Evolutionary conservation across 2,329 filamentous ascomycete genomes (phyloP), one percentile per base, ranked within the genome.

Genomic region (Neonectria neomacrospora): DNA sequence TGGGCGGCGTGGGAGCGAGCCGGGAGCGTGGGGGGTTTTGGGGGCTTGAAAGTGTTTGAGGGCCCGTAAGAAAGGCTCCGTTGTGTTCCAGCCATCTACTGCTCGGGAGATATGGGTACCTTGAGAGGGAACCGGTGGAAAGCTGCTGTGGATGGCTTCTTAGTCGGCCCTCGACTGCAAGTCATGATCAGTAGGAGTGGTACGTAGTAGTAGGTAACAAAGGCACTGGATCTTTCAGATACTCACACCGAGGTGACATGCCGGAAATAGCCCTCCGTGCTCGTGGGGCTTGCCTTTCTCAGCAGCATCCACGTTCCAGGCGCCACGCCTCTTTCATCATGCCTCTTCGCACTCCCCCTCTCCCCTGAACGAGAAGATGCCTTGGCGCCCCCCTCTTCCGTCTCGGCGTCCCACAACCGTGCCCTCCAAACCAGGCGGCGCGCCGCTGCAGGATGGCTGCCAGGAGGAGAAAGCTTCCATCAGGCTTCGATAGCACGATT

Each of bases 401-500:
- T 51, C 67, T 71, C 65, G 69, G 68, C 57, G 68, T 68, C 53
- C 45, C 51, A 26, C 12, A 30, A 30, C 45, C 45, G 45, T 23
- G 23, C 26, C 45, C 45, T 47, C 45, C 26, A 48, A 48, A 23
- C 16, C 8, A 30, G 45, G 14, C 37, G 47, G 58, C 51, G 55
- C 58, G 44, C 39, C 42, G 57, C 51, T 42, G 44, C 56, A 59
- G 39, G 39, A 45, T 26, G 30, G n/a, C 18, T 34, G 18, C 47
- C 41, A 52, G 50, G 62, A 64, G 58, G 58, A 58, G 69, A 67
- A 65, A 72, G 70, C 71, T 73, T 73, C 71, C 58, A 73, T 72
- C 59, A 61, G 61, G 70, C 70, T 73, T 73, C 71, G 68, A 73
- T 71, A 70, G 54, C 68, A 70, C 70, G 69, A 73, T 70, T 72